These are phyloP conservation scores for Ministeria vibrans DNA, from an alignment of 78 protist genomes.

Conservation along the genomic window DNA sequence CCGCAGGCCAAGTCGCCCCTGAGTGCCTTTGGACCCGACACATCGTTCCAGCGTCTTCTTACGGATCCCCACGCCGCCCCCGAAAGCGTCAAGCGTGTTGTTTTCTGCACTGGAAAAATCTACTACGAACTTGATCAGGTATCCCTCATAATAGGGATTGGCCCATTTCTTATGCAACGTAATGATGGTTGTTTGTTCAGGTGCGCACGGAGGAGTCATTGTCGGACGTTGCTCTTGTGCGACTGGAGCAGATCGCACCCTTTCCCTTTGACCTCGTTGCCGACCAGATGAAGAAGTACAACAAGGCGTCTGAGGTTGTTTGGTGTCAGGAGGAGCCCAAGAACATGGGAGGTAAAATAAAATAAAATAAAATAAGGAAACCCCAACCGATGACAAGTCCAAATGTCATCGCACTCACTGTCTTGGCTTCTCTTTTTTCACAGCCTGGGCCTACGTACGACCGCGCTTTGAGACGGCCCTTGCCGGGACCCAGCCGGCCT, in stretches of 20 bases:
- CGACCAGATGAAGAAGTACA: slow-evolving; percentile 34
- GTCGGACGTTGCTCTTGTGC: slow-evolving; percentile 72
- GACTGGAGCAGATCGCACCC: slow-evolving; percentile 89
- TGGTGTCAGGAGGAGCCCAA: slow-evolving; percentile 95
- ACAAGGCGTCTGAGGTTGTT: slow-evolving; percentile 47
- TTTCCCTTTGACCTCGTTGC: slow-evolving; percentile 84
- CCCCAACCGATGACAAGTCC: too few relatives aligned
- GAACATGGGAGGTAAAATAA: slow-evolving; percentile 57
- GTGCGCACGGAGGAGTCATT: too few relatives aligned
- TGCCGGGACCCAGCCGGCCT: too few relatives aligned
- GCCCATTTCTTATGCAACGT: too few relatives aligned
- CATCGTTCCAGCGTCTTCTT: slow-evolving; percentile 33
- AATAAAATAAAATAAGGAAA: too few relatives aligned
- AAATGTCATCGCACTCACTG: too few relatives aligned
- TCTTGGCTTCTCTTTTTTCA: too few relatives aligned
- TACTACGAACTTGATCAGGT: slow-evolving; percentile 51
- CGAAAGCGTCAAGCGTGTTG: slow-evolving; percentile 52
- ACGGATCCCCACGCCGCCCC: slow-evolving; percentile 8
- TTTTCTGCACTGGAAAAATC: slow-evolving; percentile 86
- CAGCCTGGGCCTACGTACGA: slow-evolving; percentile 72
- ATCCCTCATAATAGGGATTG: too few relatives aligned
- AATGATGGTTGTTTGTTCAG: too few relatives aligned
- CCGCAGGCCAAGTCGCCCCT: slow-evolving; percentile 12
- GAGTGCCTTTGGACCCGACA: neutral
- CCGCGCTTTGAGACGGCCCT: slow-evolving; percentile 61